Evolutionary conservation across 2,329 filamentous ascomycete species (phyloP), one percentile per base, ranked within the genome.

Genomic region (Ophiocordyceps camponoti-leonardi): DNA sequence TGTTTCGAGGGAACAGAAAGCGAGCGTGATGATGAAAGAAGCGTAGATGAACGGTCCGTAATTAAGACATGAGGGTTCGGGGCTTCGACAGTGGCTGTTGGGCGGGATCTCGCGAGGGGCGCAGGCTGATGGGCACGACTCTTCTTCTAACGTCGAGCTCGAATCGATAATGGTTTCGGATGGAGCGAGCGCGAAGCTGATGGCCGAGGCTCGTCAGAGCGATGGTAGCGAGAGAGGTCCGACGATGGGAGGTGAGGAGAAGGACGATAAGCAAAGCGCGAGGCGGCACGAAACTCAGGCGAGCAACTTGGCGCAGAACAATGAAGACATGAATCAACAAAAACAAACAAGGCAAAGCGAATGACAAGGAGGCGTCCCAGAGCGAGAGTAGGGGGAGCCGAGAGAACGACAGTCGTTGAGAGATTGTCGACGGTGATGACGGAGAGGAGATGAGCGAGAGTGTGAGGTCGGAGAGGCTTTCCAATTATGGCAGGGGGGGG

Each of bases 331-430:
- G 13, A 13, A 35, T 6, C 13, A 6, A 35, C 13, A 16, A 63
- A 63, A 65, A 68, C 68, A 67, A 43, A 64, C 63, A 67, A 44
- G n/a, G 61, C 64, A 67, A 79, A 81, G 77, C 77, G 77, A 81
- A 75, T 78, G 77, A 80, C 76, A 79, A 77, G 77, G 77, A 81
- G 77, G 77, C 77, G 75, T 80, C 80, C 77, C 77, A 61, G 58
- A 59, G 58, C 53, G 53, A 53, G 54, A 60, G 61, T 53, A 54
- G 51, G 52, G 54, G 55, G 50, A 43, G 49, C n/a, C n/a, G 52
- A 52, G 23, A 35, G 31, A 26, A 26, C 23, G 5, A 8, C 23
- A 26, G 23, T 8, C 23, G 31, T 35, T 13, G 31, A 35, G 31
- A 16, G n/a, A 35, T 35, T 35, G 31, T 14, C 31, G 31, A 35